Percentiles rank a stretch among this genome's conserved stretches.
phyloP scores from a whole-genome alignment of 805 yeast species.

The Starmerella apicola region DNA sequence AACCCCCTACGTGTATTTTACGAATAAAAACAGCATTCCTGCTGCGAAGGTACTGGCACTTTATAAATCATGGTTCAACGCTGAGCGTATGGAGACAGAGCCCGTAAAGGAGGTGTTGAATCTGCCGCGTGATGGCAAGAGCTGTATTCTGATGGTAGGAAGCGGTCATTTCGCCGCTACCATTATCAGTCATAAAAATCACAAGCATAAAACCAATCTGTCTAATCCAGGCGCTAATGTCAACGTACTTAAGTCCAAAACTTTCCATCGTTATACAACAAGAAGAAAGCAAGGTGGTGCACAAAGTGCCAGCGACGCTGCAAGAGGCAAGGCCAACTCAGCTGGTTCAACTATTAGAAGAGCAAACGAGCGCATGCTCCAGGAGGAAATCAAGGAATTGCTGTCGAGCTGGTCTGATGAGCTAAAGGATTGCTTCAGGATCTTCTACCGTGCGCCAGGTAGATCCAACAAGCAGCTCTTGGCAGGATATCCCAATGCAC shows the following conservation, averaged over 20 bases:
- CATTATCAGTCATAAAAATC: slow-evolving; percentile 57
- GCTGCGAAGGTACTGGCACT: slow-evolving; percentile 45
- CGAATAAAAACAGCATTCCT: slow-evolving; percentile 33
- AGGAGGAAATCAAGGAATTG: slow-evolving; percentile 62
- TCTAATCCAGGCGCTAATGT: slow-evolving; percentile 38
- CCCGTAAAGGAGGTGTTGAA: slow-evolving; percentile 40
- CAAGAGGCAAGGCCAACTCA: slow-evolving; percentile 89
- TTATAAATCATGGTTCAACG: slow-evolving; percentile 50
- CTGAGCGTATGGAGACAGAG: slow-evolving; percentile 28
- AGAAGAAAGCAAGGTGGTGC: slow-evolving; percentile 97
- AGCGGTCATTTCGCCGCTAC: slow-evolving; percentile 99
- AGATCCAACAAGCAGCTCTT: slow-evolving; percentile 50
- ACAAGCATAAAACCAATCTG: slow-evolving; percentile 39
- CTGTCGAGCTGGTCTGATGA: slow-evolving; percentile 48
- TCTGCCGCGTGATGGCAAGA: slow-evolving; percentile 31
- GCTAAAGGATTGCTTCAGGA: slow-evolving; percentile 49
- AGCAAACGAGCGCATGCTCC: slow-evolving; percentile 74
- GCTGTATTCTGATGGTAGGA: slow-evolving; percentile 86
- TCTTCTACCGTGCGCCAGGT: slow-evolving; percentile 75
- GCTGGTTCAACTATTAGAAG: slow-evolving; percentile 89
- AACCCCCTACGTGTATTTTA: slow-evolving; percentile 55
- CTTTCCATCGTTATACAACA: slow-evolving; percentile 90
- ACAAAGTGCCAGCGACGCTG: slow-evolving; percentile 82
- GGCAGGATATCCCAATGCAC: slow-evolving; percentile 48
- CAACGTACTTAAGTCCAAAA: slow-evolving; percentile 53